Evolutionary conservation across 2,329 filamentous ascomycete genomes (phyloP).

Genomic region (Trematosphaeria pertusa): DNA sequence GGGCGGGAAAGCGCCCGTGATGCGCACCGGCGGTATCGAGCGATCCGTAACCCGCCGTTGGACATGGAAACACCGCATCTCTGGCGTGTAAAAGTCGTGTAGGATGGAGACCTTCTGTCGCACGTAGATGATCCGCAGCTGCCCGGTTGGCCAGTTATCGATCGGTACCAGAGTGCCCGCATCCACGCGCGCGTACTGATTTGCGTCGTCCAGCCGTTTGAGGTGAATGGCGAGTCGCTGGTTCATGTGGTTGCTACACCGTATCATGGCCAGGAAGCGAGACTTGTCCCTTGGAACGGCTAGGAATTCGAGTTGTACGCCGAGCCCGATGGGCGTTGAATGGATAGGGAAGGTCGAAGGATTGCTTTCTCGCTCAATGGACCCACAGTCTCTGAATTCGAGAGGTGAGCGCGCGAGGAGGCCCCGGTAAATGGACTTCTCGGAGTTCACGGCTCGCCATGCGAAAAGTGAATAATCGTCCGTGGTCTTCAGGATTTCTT

Average conservation of each 20-base stretch:
- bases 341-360: slow-evolving; percentile 26
- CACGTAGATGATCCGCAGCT: slow-evolving; percentile 31
- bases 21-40: slow-evolving; percentile 22
- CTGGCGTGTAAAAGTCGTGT: slow-evolving; percentile 25
- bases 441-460: slow-evolving; percentile 23
- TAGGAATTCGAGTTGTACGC: slow-evolving; percentile 32
- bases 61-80: slow-evolving; percentile 29
- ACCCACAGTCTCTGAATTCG: slow-evolving; percentile 28
- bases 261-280: slow-evolving; percentile 25
- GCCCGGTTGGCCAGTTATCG: slow-evolving; percentile 45
- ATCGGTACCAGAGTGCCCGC: slow-evolving; percentile 61
- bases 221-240: slow-evolving; percentile 32
- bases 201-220: slow-evolving; percentile 26
- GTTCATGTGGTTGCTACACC: slow-evolving; percentile 28
- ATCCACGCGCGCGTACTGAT: slow-evolving; percentile 48
- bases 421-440: slow-evolving; percentile 30
- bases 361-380: slow-evolving; percentile 28
- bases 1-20: slow-evolving; percentile 24
- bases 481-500: slow-evolving; percentile 35
- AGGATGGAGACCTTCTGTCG: slow-evolving; percentile 31
- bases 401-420: slow-evolving; percentile 30
- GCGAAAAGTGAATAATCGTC: slow-evolving; percentile 39
- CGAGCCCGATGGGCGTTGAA: slow-evolving; percentile 29
- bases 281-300: slow-evolving; percentile 22
- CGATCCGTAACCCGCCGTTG: slow-evolving; percentile 24